These are phyloP conservation scores for Trypethelium eluteriae DNA, from an alignment of 495 filamentous ascomycete genomes.

Conservation along the genomic window DNA sequence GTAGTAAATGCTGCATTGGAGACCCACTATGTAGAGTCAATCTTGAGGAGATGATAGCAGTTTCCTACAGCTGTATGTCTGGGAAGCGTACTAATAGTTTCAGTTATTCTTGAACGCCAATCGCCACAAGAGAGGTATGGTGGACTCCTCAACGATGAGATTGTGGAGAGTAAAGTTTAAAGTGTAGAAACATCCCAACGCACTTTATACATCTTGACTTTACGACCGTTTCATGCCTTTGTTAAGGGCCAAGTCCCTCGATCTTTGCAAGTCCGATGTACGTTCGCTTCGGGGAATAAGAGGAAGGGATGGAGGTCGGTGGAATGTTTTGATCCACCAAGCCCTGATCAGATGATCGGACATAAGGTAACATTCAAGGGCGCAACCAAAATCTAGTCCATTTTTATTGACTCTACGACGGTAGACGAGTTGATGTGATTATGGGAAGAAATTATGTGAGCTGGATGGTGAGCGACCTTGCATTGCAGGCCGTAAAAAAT, in stretches of 20 bases:
- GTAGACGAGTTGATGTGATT: neutral
- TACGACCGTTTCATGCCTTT: neutral
- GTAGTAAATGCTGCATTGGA: too few relatives aligned
- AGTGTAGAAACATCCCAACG: neutral
- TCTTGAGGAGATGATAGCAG: too few relatives aligned
- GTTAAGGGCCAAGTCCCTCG: neutral
- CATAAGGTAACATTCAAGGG: too few relatives aligned
- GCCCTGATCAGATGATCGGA: too few relatives aligned
- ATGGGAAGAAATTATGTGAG: neutral
- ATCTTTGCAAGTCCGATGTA: too few relatives aligned
- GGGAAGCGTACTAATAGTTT: neutral
- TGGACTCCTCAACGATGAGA: neutral
- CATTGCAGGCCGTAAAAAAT: neutral
- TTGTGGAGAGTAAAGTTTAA: neutral
- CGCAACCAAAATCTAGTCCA: too few relatives aligned
- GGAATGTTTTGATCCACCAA: too few relatives aligned
- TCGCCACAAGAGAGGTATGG: neutral
- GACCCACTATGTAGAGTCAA: too few relatives aligned
- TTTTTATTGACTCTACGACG: too few relatives aligned
- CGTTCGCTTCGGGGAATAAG: too few relatives aligned
- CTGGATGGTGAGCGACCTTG: neutral
- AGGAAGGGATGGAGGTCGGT: too few relatives aligned
- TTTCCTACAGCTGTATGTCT: too few relatives aligned
- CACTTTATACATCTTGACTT: neutral
- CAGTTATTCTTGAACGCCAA: neutral